Percentiles rank a stretch among this genome's conserved stretches.
phyloP scores from a whole-genome alignment of 768 basidiomycete species.

The Boletus tomentosulus region DNA sequence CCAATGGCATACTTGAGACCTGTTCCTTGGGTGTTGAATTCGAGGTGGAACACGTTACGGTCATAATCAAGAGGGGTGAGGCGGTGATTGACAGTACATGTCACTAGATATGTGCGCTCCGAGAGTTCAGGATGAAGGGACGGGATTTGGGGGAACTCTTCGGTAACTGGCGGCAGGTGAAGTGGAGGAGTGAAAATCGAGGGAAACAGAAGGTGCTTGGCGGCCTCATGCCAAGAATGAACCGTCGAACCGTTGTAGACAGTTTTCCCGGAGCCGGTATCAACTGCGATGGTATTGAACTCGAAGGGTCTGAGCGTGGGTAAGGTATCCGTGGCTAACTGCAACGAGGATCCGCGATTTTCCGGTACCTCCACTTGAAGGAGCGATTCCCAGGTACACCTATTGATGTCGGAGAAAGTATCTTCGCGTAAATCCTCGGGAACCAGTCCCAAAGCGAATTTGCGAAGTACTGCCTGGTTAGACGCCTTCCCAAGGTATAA shows the following conservation, averaged over 20 bases:
- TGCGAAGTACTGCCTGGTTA: constrained; percentile 47
- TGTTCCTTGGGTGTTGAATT: constrained; percentile 89
- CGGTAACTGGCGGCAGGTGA: constrained; percentile 28
- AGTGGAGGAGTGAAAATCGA: constrained; percentile 62
- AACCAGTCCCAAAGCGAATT: constrained; percentile 45
- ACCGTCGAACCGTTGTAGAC: constrained; percentile 58
- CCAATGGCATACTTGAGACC: constrained; percentile 94
- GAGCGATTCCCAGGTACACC: constrained; percentile 64
- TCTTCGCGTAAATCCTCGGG: constrained; percentile 42
- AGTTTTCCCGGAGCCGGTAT: constrained; percentile 53
- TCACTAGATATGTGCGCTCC: constrained; percentile 91
- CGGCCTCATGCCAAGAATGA: constrained; percentile 79
- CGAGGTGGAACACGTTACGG: constrained; percentile 98
- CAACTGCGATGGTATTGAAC: constrained; percentile 71
- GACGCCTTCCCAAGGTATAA: constrained; percentile 73
- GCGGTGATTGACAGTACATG: constrained; percentile 89
- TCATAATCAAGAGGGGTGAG: constrained; percentile 94
- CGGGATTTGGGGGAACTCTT: constrained; percentile 56
- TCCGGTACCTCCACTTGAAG: constrained; percentile 48
- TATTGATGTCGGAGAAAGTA: constrained; percentile 47
- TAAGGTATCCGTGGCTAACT: constrained; percentile 18
- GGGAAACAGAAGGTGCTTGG: constrained; percentile 87
- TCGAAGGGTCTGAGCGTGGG: constrained; percentile 53
- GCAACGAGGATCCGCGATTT: constrained; percentile 14
- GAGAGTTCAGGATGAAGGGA: constrained; percentile 80